Evolutionary conservation across 495 filamentous ascomycete species (phyloP).

Genomic region (Aspergillus biplanus): DNA sequence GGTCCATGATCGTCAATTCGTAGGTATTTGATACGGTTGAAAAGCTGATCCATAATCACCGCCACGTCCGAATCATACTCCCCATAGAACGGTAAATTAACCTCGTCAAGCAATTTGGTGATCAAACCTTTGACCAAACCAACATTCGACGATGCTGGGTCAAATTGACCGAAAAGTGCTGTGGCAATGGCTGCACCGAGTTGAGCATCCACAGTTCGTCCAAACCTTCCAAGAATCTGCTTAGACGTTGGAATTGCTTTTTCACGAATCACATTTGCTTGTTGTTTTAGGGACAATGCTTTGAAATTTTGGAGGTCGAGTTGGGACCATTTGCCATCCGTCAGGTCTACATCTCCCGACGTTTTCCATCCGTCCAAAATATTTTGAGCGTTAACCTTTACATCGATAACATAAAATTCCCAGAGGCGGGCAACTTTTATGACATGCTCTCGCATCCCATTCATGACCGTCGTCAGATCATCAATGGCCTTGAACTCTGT

Average conservation of each 20-base stretch:
- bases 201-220: slow-evolving; percentile 66
- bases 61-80: slow-evolving; percentile 87
- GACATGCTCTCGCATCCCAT: slow-evolving; percentile 77
- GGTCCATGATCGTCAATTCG: slow-evolving; percentile 91
- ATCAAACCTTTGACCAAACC: slow-evolving; percentile 51
- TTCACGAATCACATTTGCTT: slow-evolving; percentile 62
- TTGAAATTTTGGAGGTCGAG: slow-evolving; percentile 40
- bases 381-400: slow-evolving; percentile 69
- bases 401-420: slow-evolving; percentile 90
- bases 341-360: slow-evolving; percentile 40
- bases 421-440: slow-evolving; percentile 78
- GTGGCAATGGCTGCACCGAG: slow-evolving; percentile 71
- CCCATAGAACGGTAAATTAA: slow-evolving; percentile 85
- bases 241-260: slow-evolving; percentile 70
- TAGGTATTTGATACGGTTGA: slow-evolving; percentile 91
- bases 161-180: slow-evolving; percentile 68
- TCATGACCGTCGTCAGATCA: slow-evolving; percentile 84
- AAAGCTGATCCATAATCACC: slow-evolving; percentile 85
- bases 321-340: slow-evolving; percentile 19
- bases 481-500: slow-evolving; percentile 69
- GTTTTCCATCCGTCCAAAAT: slow-evolving; percentile 69
- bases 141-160: slow-evolving; percentile 46
- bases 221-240: slow-evolving; percentile 76
- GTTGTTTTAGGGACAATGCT: slow-evolving; percentile 57
- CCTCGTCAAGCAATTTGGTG: slow-evolving; percentile 71